Percentiles rank a stretch among this genome's conserved stretches.
These are phyloP conservation scores for Physaria fendleri DNA, from an alignment of 345 rosid genomes.

Conservation along the genomic window DNA sequence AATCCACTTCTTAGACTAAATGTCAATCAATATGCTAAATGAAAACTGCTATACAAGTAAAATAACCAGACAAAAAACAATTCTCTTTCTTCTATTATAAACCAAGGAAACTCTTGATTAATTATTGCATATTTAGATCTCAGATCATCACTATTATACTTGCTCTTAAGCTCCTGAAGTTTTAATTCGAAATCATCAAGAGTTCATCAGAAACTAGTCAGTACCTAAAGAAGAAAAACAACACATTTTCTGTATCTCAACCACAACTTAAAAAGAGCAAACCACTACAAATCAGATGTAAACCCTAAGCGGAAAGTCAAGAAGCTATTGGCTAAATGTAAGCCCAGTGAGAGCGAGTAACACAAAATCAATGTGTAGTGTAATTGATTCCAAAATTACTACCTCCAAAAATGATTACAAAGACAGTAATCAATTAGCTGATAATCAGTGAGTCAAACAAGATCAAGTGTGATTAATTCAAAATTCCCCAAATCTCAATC, in stretches of 20 bases:
- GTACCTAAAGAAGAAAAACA: not conserved
- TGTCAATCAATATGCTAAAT: not conserved
- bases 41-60: not conserved
- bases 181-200: not conserved
- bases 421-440: not conserved
- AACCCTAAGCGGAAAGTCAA: not conserved
- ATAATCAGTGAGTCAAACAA: not conserved
- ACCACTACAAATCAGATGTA: not conserved
- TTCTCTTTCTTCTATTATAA: not conserved
- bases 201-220: not conserved
- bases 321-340: not conserved
- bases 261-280: not conserved
- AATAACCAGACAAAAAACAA: not conserved
- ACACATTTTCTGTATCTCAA: not conserved
- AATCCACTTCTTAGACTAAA: not conserved
- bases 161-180: not conserved
- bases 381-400: not conserved
- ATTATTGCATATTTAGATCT: not conserved
- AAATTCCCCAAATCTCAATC: not conserved
- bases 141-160: slow-evolving; percentile 3
- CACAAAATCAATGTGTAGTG: not conserved
- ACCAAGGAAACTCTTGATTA: not conserved
- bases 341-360: not conserved
- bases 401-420: not conserved
- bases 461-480: not conserved